Evolutionary conservation across 306 rosid species (phyloP), one percentile per base, ranked within the genome.

Genomic region (Astragalus glycyphyllos): DNA sequence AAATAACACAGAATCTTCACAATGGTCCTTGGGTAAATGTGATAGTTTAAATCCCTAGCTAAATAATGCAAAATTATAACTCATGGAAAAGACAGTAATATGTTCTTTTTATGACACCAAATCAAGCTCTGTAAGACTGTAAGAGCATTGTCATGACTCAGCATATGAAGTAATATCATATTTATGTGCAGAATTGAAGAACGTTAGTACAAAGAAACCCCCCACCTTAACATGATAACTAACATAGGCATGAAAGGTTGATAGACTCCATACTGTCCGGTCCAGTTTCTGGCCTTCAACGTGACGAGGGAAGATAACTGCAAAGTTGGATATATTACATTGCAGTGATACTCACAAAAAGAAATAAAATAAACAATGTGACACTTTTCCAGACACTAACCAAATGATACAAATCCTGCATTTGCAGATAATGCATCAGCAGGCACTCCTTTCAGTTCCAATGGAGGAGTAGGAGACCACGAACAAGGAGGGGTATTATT

Each of bases 201-300:
- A 72, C 63, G 47, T 32, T 29, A 35, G 71, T 38, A 10, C 6
- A 56, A 65, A 44, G 78, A 61, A 70, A 83, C 14, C 56, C 48
- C 80, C 75, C 50, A 94, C 98, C 97, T 94, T 94, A 75, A 94
- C 98, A 75, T 94, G 98, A 81, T 94, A 94, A 79, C 96, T 89
- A 79, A 94, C 98, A 73, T 94, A 94, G 49, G 97, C 97, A 58
- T 90, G 96, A 72, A 94, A 94, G 20, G 96, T 89, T 35, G 98
- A 90, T 70, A 94, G 80, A 86, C 82, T 94, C 96, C 96, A 90
- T 46, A 89, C 97, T 1, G 92, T 84, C 48, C 95, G 93, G 73
- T 94, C 98, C 83, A 94, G 79, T 76, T 86, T 94, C 61, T 71
- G 90, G 46, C 96, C 97, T 81, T 94, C 97, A 55, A 94, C 87